These are phyloP conservation scores for Eucalyptus pauciflora DNA, from an alignment of 345 rosid species.

Conservation along the genomic window DNA sequence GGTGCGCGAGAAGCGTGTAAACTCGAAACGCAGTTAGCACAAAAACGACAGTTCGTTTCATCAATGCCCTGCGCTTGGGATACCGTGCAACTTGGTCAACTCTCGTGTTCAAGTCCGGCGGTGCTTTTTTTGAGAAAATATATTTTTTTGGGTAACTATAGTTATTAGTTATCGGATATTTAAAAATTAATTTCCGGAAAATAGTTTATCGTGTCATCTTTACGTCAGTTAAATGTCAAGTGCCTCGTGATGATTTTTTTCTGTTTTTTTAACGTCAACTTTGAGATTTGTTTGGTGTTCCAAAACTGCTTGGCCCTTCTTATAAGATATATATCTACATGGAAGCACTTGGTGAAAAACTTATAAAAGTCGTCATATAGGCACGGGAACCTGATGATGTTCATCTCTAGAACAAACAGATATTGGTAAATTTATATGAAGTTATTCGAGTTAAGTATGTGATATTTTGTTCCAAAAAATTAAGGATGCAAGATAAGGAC, in stretches of 20 bases:
- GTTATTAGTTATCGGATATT: background rate
- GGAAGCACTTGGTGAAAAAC: background rate
- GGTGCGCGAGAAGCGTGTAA: background rate
- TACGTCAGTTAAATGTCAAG: background rate
- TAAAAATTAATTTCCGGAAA: background rate
- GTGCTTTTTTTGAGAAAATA: background rate
- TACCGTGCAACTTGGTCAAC: background rate
- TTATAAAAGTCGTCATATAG: background rate
- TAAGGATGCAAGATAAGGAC: background rate
- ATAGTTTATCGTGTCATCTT: background rate
- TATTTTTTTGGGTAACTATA: background rate
- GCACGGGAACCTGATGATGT: background rate
- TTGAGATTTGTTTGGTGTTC: background rate
- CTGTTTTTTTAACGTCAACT: background rate
- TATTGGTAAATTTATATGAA: background rate
- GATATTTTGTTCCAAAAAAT: background rate
- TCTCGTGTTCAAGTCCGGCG: background rate
- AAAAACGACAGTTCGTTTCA: background rate
- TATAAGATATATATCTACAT: rapidly evolving
- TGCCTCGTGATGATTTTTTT: background rate
- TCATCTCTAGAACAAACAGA: background rate
- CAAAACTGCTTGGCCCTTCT: background rate
- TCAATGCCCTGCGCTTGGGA: background rate
- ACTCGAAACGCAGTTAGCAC: background rate
- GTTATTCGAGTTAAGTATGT: background rate